phyloP scores from a whole-genome alignment of 2,329 filamentous ascomycete genomes.

The Alternaria postmessia region DNA sequence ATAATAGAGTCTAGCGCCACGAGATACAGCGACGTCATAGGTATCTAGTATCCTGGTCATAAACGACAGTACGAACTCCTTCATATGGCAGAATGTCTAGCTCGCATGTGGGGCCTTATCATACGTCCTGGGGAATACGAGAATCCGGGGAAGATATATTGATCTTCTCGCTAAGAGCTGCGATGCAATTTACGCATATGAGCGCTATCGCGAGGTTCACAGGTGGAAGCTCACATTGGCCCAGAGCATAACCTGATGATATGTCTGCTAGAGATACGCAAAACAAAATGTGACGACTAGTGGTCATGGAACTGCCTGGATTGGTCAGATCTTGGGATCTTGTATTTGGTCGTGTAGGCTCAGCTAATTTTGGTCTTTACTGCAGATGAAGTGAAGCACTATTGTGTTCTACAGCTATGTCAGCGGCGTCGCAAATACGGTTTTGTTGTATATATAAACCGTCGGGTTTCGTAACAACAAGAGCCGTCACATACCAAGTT shows the following conservation, averaged over 20 bases:
- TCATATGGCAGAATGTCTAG: slow-evolving; percentile 27
- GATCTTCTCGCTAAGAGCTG: slow-evolving; percentile 20
- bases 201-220: slow-evolving; percentile 11
- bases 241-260: background rate
- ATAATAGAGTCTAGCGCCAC: background rate
- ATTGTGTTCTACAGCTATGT: slow-evolving; percentile 7
- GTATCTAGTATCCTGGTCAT: background rate
- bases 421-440: slow-evolving; percentile 17
- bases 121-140: slow-evolving; percentile 8
- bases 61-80: slow-evolving; percentile 12
- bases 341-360: background rate
- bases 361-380: slow-evolving; percentile 13
- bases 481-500: background rate
- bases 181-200: slow-evolving; percentile 23
- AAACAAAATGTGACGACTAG: background rate
- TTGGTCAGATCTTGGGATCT: background rate
- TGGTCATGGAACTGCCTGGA: background rate
- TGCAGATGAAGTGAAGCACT: background rate
- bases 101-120: background rate
- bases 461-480: background rate
- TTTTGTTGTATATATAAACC: slow-evolving; percentile 17
- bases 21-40: slow-evolving; percentile 5
- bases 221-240: slow-evolving; percentile 3
- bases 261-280: slow-evolving; percentile 10
- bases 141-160: slow-evolving; percentile 22